These are phyloP conservation scores for Nidula microcarpa DNA, from an alignment of 768 basidiomycete genomes.

Conservation along the genomic window DNA sequence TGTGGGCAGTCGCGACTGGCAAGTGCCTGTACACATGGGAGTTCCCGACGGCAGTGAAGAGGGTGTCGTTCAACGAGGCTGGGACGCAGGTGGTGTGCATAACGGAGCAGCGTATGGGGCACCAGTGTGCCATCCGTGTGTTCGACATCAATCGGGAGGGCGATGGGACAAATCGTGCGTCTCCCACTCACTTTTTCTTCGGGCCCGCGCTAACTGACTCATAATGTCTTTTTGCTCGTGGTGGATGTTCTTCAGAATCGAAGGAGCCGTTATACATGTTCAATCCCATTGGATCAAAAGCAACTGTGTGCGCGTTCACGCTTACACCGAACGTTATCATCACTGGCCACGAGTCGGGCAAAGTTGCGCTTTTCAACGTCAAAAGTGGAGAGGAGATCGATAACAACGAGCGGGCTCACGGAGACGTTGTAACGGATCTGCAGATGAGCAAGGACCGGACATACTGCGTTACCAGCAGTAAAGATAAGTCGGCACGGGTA, in stretches of 20 bases:
- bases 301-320: conserved; percentile 94
- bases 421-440: conserved; percentile 85
- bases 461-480: conserved; percentile 95
- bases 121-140: conserved; percentile 86
- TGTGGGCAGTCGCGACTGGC: conserved; percentile 88
- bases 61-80: conserved; percentile 88
- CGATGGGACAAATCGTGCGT: conserved; percentile 80
- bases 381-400: conserved; percentile 81
- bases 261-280: conserved; percentile 75
- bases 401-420: conserved; percentile 85
- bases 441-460: conserved; percentile 87
- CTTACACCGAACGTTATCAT: conserved; percentile 74
- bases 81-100: conserved; percentile 85
- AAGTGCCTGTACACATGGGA: conserved; percentile 96
- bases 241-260: conserved; percentile 48
- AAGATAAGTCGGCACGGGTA: conserved; percentile 94
- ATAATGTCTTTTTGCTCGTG: background rate
- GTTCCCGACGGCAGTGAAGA: conserved; percentile 96
- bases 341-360: conserved; percentile 96
- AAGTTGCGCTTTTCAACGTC: conserved; percentile 87
- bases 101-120: conserved; percentile 96
- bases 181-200: background rate
- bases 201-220: conserved; percentile 1
- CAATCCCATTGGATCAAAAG: conserved; percentile 89
- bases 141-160: conserved; percentile 83